phyloP scores from a whole-genome alignment of 805 yeast genomes.

The Ogataea salicorniae region DNA sequence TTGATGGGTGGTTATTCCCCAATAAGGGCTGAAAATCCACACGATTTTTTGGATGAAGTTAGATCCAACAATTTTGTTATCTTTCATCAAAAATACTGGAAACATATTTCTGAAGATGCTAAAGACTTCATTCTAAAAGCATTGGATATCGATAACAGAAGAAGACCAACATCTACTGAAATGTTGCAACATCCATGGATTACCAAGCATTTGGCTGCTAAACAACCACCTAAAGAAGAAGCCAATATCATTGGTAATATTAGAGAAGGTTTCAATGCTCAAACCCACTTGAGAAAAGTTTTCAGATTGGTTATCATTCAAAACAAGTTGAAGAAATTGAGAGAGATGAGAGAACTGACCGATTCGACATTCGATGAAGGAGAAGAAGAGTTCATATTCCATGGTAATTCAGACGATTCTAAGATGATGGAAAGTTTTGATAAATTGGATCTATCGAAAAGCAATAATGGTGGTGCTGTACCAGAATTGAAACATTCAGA shows the following conservation, averaged over 20 bases:
- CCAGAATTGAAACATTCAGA: background rate
- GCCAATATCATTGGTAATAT: constrained; percentile 77
- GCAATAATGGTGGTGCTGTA: background rate
- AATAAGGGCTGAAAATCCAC: constrained; percentile 76
- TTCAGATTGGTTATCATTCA: constrained; percentile 78
- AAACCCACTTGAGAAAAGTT: constrained; percentile 77
- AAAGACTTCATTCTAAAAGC: constrained; percentile 69
- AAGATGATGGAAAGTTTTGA: constrained; percentile 31
- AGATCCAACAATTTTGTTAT: constrained; percentile 67
- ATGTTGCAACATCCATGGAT: constrained; percentile 77
- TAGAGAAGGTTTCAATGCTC: constrained; percentile 78
- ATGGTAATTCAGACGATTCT: constrained; percentile 37
- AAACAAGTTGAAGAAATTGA: constrained; percentile 70
- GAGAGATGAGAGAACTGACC: constrained; percentile 52
- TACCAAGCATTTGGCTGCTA: constrained; percentile 33
- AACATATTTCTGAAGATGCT: constrained; percentile 72
- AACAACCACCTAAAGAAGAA: constrained; percentile 13
- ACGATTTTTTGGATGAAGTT: constrained; percentile 78
- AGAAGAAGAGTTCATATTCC: constrained; percentile 29
- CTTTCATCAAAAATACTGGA: constrained; percentile 87
- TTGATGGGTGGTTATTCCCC: constrained; percentile 90
- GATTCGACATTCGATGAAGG: constrained; percentile 35
- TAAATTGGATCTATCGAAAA: constrained; percentile 7
- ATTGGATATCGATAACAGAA: constrained; percentile 59
- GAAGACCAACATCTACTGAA: constrained; percentile 64